Evolutionary conservation across 768 basidiomycete genomes (phyloP), one percentile per base, ranked within the genome.

Genomic region (Mycena floridula): DNA sequence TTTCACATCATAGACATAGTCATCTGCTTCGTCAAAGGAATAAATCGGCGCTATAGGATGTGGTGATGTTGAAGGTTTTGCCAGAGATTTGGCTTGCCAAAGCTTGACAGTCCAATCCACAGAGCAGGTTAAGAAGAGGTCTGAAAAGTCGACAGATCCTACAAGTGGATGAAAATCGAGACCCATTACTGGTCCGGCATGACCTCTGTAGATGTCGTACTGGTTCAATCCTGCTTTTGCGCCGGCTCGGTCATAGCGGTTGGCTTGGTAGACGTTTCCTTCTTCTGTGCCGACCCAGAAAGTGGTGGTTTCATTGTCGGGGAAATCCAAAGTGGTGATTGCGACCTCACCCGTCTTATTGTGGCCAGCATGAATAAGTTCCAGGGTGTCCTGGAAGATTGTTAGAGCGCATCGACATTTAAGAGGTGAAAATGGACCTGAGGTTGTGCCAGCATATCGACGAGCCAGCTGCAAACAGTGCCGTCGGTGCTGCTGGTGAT

Each of bases 261-360:
- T 91, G 2, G 95, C 95, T 58, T 94, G 91, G 59, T 97, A 98
- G 18, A 99, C 78, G 52, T 89, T 90, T 7, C 96, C 96, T 67
- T 99, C 96, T 62, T 99, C 96, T 4, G 96, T 99, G 0, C 96
- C 96, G 18, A 96, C 87, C 82, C 88, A 95, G 68, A 98, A 96
- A 9, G 92, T 91, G 1, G 93, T 89, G 2, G 94, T 95, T 65
- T 98, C 96, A 58, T 90, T 94, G 55, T 89, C 85, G 0, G 95
- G 92, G 66, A 98, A 97, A 59, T 95, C 91, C 25, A 98, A 73
- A 0, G 85, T 78, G 0, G 96, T 98, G 49, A 98, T 88, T 2
- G 93, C 85, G 2, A 99, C 93, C 61, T 99, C 96, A 37, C 88
- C 89, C 0, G 96, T 98, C 70, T 97, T 98, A 69, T 85, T 90